phyloP scores from a whole-genome alignment of 2,329 filamentous ascomycete species.

The Diplodia seriata region DNA sequence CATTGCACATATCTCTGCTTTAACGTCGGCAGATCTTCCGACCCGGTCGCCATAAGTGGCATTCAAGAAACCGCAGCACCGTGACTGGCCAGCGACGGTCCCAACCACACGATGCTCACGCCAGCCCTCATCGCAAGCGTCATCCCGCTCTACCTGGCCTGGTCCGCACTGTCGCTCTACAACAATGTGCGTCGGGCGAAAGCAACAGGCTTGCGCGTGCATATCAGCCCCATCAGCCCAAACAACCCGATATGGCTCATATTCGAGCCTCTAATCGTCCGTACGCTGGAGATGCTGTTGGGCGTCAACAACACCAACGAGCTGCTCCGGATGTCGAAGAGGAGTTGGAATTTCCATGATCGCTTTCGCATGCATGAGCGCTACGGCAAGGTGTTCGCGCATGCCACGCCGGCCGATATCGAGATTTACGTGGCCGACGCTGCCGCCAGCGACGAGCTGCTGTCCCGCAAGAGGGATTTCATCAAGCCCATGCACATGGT shows the following conservation, averaged over 20 bases:
- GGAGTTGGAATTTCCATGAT: conserved; percentile 34
- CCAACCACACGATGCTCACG: not conserved
- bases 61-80: too few relatives aligned
- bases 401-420: conserved; percentile 34
- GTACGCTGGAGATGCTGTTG: not conserved
- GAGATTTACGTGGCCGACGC: conserved; percentile 35
- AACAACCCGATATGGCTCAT: conserved; percentile 19
- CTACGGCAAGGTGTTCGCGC: conserved; percentile 34
- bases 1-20: not conserved
- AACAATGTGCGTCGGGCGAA: conserved; percentile 5
- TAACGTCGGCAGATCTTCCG: not conserved
- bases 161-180: conserved; percentile 1
- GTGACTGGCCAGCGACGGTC: not conserved
- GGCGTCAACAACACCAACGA: not conserved
- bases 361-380: conserved; percentile 34
- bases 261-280: not conserved
- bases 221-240: conserved; percentile 16
- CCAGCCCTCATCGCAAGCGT: conserved; percentile 4
- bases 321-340: not conserved
- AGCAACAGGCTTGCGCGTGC: conserved; percentile 2
- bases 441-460: conserved; percentile 33
- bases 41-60: not conserved
- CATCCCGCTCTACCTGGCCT: conserved; percentile 14
- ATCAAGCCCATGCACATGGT: conserved; percentile 26
- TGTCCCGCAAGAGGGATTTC: conserved; percentile 29